phyloP scores from a whole-genome alignment of 169 alveolate species.

The Cryptosporidium sp. region DNA sequence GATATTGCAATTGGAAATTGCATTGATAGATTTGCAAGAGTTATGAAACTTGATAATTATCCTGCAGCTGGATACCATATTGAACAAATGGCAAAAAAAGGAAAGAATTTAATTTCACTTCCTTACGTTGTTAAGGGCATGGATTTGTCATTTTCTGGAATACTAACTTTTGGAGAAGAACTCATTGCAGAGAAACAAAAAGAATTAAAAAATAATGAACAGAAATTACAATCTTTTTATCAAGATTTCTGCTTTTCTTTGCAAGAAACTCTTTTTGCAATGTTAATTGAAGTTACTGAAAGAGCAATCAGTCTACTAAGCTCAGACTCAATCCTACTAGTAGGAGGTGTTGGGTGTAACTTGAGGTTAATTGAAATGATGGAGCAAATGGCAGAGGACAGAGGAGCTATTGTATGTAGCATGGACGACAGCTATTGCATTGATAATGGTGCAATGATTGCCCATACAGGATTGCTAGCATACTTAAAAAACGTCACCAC shows the following conservation, averaged over 20 bases:
- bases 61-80: conserved; percentile 99
- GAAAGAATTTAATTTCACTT: conserved; percentile 89
- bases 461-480: conserved; percentile 93
- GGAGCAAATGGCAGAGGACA: conserved; percentile 93
- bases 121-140: conserved; percentile 99
- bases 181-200: conserved; percentile 71
- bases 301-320: conserved; percentile 98
- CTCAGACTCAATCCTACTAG: conserved; percentile 94
- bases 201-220: conserved; percentile 76
- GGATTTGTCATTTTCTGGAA: conserved; percentile 90
- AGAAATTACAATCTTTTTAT: conserved; percentile 76
- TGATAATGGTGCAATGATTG: conserved; percentile 99
- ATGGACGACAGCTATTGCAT: conserved; percentile 99
- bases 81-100: conserved; percentile 94
- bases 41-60: conserved; percentile 94
- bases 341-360: conserved; percentile 99
- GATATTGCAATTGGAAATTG: conserved; percentile 99
- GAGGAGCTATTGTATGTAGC: conserved; percentile 96
- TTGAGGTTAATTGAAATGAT: conserved; percentile 95
- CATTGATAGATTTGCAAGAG: conserved; percentile 97
- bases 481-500: conserved; percentile 82
- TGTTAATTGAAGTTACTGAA: conserved; percentile 98
- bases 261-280: conserved; percentile 96
- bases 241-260: conserved; percentile 94
- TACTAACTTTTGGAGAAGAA: conserved; percentile 73